Conservation (phyloP, 2,329 filamentous ascomycete species). For the Chaetomiaceae sp. region DNA sequence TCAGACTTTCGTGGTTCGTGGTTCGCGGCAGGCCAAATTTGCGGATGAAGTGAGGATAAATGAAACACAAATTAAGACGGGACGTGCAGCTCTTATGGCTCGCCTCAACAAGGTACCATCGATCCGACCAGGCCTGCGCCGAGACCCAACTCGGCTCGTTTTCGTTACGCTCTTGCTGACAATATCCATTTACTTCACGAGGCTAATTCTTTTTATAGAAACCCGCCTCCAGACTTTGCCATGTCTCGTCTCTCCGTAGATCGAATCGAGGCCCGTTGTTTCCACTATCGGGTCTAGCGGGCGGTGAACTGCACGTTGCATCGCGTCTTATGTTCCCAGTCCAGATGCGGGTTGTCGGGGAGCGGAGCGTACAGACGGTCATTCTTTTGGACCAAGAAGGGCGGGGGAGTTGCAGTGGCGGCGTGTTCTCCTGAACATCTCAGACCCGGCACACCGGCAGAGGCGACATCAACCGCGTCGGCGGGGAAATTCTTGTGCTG, state of each 20-base stretch:
- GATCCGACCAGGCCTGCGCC: slow-evolving; percentile 19
- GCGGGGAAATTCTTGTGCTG: slow-evolving; percentile 14
- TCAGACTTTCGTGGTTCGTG: slow-evolving; percentile 23
- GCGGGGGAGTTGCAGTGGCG: neutral
- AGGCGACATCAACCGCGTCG: slow-evolving; percentile 4
- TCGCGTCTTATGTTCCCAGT: slow-evolving; percentile 10
- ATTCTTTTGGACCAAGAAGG: neutral
- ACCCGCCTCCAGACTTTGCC: slow-evolving; percentile 13
- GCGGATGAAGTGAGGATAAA: slow-evolving; percentile 43
- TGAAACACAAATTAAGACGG: slow-evolving; percentile 41
- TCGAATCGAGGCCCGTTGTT: neutral
- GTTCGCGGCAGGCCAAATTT: slow-evolving; percentile 33
- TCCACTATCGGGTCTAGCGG: slow-evolving; percentile 7
- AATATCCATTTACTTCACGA: slow-evolving; percentile 12
- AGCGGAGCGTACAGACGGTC: neutral
- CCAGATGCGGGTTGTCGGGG: slow-evolving; percentile 2
- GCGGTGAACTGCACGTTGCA: slow-evolving; percentile 14
- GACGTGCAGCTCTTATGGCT: slow-evolving; percentile 30
- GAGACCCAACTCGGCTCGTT: slow-evolving; percentile 18
- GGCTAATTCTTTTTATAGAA: slow-evolving; percentile 29
- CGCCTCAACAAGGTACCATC: slow-evolving; percentile 22
- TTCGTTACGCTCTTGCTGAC: slow-evolving; percentile 12
- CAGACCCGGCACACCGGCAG: slow-evolving; percentile 19
- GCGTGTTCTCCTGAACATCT: neutral
- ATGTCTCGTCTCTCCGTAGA: slow-evolving; percentile 11